These are phyloP conservation scores for Pelargonium myrrhifolium DNA, from an alignment of 441 rosid species.

Conservation along the genomic window DNA sequence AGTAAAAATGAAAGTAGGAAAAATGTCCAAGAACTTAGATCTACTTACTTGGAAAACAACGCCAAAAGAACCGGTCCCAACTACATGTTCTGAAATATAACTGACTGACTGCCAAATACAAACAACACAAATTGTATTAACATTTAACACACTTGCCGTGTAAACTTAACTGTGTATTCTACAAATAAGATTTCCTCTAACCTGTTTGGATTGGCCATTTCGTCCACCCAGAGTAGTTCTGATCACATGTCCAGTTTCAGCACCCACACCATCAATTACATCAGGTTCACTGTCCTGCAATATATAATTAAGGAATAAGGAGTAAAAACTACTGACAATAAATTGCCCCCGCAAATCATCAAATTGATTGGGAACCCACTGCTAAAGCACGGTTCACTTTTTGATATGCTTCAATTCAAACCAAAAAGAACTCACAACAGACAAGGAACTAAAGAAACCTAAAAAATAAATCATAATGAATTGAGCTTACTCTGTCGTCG, in stretches of 20 bases:
- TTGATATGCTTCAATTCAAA: neutral
- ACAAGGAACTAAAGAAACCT: neutral
- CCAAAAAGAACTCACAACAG: neutral
- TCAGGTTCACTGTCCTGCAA: constrained; percentile 93
- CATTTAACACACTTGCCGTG: too few species aligned
- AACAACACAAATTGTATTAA: constrained; percentile 23
- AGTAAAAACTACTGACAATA: neutral
- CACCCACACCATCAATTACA: constrained; percentile 77
- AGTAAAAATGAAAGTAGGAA: neutral
- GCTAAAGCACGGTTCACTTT: neutral
- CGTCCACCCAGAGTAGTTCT: constrained; percentile 78
- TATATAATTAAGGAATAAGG: constrained; percentile 1
- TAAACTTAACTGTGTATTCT: neutral
- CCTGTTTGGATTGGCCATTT: constrained; percentile 90
- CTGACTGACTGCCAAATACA: constrained; percentile 56
- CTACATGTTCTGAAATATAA: constrained; percentile 91
- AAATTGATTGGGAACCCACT: neutral
- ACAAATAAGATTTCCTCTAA: constrained; percentile 25
- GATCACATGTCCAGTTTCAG: constrained; percentile 88
- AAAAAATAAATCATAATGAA: constrained; percentile 7
- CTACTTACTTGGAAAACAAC: constrained; percentile 77
- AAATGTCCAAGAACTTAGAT: constrained; percentile 10
- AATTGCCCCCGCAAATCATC: neutral
- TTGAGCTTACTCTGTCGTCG: constrained; percentile 61
- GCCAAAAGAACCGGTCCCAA: constrained; percentile 96